Percentiles rank a stretch among this genome's conserved stretches.
Evolutionary conservation across 2,329 filamentous ascomycete genomes (phyloP).

Genomic region (Phoma sp.): DNA sequence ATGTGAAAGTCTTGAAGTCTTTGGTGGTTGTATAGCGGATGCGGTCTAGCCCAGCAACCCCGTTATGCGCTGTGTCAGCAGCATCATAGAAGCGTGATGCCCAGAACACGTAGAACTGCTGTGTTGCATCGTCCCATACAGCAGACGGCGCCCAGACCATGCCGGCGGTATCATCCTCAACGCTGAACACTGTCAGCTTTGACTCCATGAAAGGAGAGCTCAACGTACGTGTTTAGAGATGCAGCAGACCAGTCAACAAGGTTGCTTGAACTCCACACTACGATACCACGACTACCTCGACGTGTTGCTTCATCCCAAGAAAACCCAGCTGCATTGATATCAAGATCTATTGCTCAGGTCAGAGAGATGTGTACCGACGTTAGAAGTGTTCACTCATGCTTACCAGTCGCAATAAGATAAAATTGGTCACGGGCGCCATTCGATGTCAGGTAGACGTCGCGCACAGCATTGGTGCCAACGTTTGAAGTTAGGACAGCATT

Average conservation of each 20-base stretch:
- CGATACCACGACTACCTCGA: constrained; percentile 13
- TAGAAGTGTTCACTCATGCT: not conserved
- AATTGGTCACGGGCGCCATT: constrained; percentile 13
- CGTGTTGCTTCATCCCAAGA: constrained; percentile 20
- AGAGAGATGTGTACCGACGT: not conserved
- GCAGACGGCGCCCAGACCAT: constrained; percentile 24
- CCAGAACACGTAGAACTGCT: constrained; percentile 15
- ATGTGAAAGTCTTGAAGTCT: constrained; percentile 19
- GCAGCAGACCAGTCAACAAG: constrained; percentile 18
- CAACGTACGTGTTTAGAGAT: constrained; percentile 12
- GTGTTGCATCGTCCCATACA: constrained; percentile 14
- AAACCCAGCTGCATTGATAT: constrained; percentile 10
- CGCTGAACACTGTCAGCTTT: not conserved
- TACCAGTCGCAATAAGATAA: constrained; percentile 16
- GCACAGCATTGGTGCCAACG: constrained; percentile 20
- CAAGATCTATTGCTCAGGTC: not conserved
- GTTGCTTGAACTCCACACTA: constrained; percentile 20
- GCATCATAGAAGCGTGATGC: constrained; percentile 27
- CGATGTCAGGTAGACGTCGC: constrained; percentile 17
- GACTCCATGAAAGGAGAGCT: not conserved
- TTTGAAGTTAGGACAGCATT: constrained; percentile 18
- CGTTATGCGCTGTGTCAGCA: constrained; percentile 12
- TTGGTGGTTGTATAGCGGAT: constrained; percentile 21
- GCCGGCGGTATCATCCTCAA: constrained; percentile 18
- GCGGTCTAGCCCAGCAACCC: constrained; percentile 9